Evolutionary conservation across 768 basidiomycete genomes (phyloP), one percentile per base, ranked within the genome.

Genomic region (Xanthoconium purpureum): DNA sequence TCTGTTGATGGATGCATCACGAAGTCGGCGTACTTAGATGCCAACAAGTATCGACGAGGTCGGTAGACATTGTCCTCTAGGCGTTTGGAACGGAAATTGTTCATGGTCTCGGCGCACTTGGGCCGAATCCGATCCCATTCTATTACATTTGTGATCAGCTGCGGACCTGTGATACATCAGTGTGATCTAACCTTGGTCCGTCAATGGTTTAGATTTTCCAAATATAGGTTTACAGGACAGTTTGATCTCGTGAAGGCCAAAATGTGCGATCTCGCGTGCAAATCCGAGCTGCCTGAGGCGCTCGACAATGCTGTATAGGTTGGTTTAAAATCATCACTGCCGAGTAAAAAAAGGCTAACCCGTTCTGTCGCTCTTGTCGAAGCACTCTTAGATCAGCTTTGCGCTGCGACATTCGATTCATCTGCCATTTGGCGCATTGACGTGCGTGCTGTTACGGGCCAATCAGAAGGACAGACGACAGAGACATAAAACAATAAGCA

Each of bases 221-320:
- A 43, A 43, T 20, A 43, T 1, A 6, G 20, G 3, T 5, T 28
- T 20, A 10, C 11, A 12, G 24, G 20, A 24, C 11, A 4, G 10
- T 6, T 43, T 43, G 24, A 43, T 28, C 13, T 10, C 6, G 6
- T 12, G 12, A 14, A 7, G 8, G 3, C 42, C 42, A 14, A 28
- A 24, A 43, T 43, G 24, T 24, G 9, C 13, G 11, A 43, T 13
- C 42, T 43, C 42, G 8, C 8, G 20, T 4, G 24, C 42, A 24
- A 24, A 43, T 28, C 42, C 42, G 10, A 10, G 42, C 24, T 24
- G 20, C 20, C 24, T 14, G 24, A 43, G 42, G 24, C 49, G 56
- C 8, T 48, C n/a, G 1, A 63, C 24, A 12, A 64, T 57, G 3
- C 62, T 64, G n/a, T 13, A 10, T 14, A 13, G 45, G 17, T 4